Conservation (phyloP, 2,329 filamentous ascomycete species). For the Trematosphaeria pertusa region DNA sequence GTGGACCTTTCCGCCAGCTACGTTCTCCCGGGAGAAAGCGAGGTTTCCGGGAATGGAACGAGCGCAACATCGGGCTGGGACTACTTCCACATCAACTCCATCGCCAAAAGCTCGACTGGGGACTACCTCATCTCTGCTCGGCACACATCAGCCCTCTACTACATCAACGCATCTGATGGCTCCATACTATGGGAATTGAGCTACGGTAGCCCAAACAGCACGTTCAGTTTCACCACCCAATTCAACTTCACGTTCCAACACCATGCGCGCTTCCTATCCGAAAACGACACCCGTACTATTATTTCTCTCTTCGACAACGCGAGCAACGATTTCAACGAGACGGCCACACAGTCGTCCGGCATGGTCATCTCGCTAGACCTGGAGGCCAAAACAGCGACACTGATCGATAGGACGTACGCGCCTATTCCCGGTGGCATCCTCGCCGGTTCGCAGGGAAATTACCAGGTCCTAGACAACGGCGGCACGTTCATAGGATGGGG, state of each 20-base stretch:
- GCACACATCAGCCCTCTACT: slow-evolving; percentile 20
- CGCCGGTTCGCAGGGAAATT: slow-evolving; percentile 60
- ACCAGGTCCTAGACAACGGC: slow-evolving; percentile 62
- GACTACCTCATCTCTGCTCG: slow-evolving; percentile 28
- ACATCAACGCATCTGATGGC: slow-evolving; percentile 18
- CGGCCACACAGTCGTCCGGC: slow-evolving; percentile 24
- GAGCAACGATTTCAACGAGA: slow-evolving; percentile 10
- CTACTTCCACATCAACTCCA: slow-evolving; percentile 63
- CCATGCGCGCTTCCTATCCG: slow-evolving; percentile 7
- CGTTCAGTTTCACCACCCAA: slow-evolving; percentile 39
- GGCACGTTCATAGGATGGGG: slow-evolving; percentile 66
- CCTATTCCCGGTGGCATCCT: slow-evolving; percentile 44
- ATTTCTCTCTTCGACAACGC: slow-evolving; percentile 50
- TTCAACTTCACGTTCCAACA: slow-evolving; percentile 12
- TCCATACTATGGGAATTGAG: slow-evolving; percentile 36
- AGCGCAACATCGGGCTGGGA: slow-evolving; percentile 55
- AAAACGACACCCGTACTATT: slow-evolving; percentile 7
- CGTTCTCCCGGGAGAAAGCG: slow-evolving; percentile 53
- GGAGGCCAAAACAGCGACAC: slow-evolving; percentile 32
- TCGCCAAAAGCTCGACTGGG: slow-evolving; percentile 40
- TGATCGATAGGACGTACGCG: slow-evolving; percentile 5
- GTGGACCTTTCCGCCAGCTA: slow-evolving; percentile 58
- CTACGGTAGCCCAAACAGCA: slow-evolving; percentile 42
- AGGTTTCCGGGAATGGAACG: slow-evolving; percentile 55
- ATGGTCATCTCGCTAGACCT: slow-evolving; percentile 45